phyloP scores from a whole-genome alignment of 176 grass and related monocot species.

The Oryza brachyantha region DNA sequence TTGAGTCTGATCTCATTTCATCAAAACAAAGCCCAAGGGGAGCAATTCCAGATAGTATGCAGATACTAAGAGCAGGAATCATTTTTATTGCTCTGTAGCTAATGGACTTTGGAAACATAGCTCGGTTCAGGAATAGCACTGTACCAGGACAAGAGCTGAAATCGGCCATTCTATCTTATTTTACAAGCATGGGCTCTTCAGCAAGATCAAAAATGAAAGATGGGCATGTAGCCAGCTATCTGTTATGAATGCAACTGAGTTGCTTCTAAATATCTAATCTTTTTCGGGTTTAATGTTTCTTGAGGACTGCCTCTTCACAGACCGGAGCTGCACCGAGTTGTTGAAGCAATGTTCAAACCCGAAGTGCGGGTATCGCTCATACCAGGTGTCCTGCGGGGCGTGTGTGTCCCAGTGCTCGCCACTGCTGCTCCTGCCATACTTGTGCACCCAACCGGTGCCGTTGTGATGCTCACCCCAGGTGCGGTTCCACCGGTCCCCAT shows the following conservation, averaged over 20 bases:
- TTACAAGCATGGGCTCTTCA: not conserved
- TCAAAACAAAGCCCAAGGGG: not conserved
- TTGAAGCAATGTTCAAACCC: constrained; percentile 85
- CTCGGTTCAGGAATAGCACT: constrained; percentile 11
- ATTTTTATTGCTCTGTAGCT: not conserved
- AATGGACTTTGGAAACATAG: not conserved
- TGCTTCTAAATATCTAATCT: constrained; percentile 23
- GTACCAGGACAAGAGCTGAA: not conserved
- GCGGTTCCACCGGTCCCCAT: constrained; percentile 84
- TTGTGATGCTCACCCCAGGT: constrained; percentile 96
- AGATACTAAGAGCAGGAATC: not conserved
- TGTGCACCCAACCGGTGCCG: constrained; percentile 80
- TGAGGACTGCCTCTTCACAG: constrained; percentile 36
- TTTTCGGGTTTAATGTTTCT: not conserved
- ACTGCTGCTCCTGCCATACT: constrained; percentile 85
- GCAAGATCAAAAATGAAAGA: constrained; percentile 6
- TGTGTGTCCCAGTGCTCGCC: constrained; percentile 97
- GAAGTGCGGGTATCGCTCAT: constrained; percentile 75
- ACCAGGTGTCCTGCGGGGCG: constrained; percentile 74
- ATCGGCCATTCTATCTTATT: constrained; percentile 18
- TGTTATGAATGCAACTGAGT: constrained; percentile 22
- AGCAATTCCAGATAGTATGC: not conserved
- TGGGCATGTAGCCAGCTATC: not conserved
- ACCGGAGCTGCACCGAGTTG: constrained; percentile 77
- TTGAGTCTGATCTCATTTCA: not conserved